Evolutionary conservation across 2,329 filamentous ascomycete genomes (phyloP), one percentile per base, ranked within the genome.

Genomic region (Diaporthe nobilis): DNA sequence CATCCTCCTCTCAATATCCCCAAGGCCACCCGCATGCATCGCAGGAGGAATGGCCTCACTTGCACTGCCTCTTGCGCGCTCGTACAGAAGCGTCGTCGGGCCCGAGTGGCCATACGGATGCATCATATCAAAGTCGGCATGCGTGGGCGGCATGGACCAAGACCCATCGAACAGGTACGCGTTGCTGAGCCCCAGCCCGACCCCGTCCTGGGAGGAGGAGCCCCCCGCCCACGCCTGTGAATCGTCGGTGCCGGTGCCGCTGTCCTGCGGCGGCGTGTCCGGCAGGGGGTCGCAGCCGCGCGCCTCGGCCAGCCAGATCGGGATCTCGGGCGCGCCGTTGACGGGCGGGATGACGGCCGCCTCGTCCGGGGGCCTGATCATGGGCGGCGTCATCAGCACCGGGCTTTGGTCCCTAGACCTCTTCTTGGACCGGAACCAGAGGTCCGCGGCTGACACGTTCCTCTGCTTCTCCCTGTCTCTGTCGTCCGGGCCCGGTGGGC

Each of bases 241-340:
- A 17, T 55, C 57, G 3, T 37, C 44, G n/a, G 31, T 3, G 31
- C 28, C 10, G 51, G 31, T 3, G 31, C 28, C 10, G 51, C 9
- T 6, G 8, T 60, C 63, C 25, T 74, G 72, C 20, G 47, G 55
- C 4, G 72, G 63, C 15, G 58, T 42, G 12, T 72, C 44, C 8
- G 67, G 67, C 5, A 51, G 44, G 2, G 74, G 74, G 17, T 76
- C 75, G 58, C 47, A 72, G 4, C 61, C 75, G 5, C 75, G 76
- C 6, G 72, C 75, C 61, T 77, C 75, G 22, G 76, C 72, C 13
- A 77, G 75, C 58, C 49, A 72, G 63, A 75, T 53, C 15, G 76
- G 76, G 17, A 77, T 63, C 44, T 77, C 76, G 2, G 76, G 75
- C 3, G 42, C 71, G 12, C 71, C 76, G 58, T 31, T 73, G n/a